Base-by-base conservation (phyloP, 441 rosid genomes). In the Euphorbia neoarborescens region DNA sequence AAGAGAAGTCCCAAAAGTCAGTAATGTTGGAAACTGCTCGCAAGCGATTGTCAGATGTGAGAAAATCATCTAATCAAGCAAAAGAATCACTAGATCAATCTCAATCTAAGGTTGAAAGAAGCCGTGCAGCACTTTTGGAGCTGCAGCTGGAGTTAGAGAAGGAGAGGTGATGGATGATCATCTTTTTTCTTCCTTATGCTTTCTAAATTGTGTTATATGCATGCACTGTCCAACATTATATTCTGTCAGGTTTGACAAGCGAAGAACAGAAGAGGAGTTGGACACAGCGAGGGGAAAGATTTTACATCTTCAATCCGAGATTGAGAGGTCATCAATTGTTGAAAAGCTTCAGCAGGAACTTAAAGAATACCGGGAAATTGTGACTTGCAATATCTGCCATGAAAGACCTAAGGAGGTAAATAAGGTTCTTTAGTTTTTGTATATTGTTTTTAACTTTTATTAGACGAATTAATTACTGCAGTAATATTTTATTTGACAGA, bases 381-480 rank as follows among this genome's bases (percentile, higher is more conserved):
- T 95, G 54, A 92, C 93, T 81, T 95, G 99, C 79, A 86, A 89
- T 76, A 84, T 90, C 78, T 95, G 99, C 78, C 86, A 60, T 73
- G 96, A 92, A 71, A 83, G 94, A 73, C 86, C 92, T 54, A 95
- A 95, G 84, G 97, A 95, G 99, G 98, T 89, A 84, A 67, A 10
- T 46, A 34, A 13, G 20, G 15, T 32, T 46, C 62, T n/a, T 34
- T 32, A 25, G n/a, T 27, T 53, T 59, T 20, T 59, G 27, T 20
- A 48, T n/a, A 19, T n/a, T 51, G 57, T 25, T 51, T 48, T 48
- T 22, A 0, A 5, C 19, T 17, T 48, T 1, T 48, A 15, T 48
- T 42, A 10, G 11, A 37, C 7, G 42, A 20, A 3, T 37, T 62
- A 44, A 34, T 51, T 46, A 64, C 17, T 46, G 17, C 35, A 10